Evolutionary conservation across 2,329 filamentous ascomycete species (phyloP).

Genomic region (Colletotrichum simmondsii): DNA sequence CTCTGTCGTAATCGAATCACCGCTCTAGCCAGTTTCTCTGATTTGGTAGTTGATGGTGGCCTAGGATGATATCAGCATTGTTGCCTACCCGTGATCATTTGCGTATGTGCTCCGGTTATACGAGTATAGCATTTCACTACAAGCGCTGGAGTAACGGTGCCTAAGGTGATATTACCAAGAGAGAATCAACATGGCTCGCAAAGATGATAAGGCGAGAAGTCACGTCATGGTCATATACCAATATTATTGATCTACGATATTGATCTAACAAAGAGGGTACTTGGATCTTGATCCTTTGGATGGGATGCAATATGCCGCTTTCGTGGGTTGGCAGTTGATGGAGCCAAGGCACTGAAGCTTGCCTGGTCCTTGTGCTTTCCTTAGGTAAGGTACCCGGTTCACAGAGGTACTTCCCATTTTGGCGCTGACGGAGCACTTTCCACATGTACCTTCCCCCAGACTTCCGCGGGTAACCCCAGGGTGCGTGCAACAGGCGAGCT

Average conservation of each 20-base stretch:
- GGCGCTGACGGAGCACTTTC: neutral
- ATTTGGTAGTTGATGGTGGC: neutral
- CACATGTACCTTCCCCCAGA: slow-evolving; percentile 22
- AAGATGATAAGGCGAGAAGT: neutral
- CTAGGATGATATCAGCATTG: neutral
- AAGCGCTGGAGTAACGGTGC: neutral
- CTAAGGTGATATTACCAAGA: neutral
- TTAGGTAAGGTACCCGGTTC: neutral
- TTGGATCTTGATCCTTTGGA: neutral
- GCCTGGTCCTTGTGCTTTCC: neutral
- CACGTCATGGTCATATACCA: no score
- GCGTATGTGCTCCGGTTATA: no score
- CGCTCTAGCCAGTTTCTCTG: neutral
- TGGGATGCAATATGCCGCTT: neutral
- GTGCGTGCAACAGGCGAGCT: slow-evolving; percentile 7
- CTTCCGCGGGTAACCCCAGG: slow-evolving; percentile 8
- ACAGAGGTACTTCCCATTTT: neutral
- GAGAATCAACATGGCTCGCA: neutral
- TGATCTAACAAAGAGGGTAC: neutral
- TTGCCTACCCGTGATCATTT: neutral
- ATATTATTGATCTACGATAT: no score
- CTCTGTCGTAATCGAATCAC: no score
- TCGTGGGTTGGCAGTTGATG: neutral
- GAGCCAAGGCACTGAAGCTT: neutral
- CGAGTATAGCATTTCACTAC: neutral